Evolutionary conservation across 768 basidiomycete genomes (phyloP).

Genomic region (Lentinula sp.): DNA sequence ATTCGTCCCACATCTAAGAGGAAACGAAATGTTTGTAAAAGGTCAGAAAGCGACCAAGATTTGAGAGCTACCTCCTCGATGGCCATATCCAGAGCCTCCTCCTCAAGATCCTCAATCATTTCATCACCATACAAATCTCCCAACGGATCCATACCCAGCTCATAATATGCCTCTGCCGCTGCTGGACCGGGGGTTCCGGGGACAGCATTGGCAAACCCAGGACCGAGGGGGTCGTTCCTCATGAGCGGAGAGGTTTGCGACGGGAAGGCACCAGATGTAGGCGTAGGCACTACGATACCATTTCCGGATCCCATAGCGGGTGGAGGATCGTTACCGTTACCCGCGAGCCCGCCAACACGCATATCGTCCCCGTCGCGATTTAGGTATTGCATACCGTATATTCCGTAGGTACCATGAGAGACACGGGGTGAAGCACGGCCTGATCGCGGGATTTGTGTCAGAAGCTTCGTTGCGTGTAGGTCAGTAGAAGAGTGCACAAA

Average conservation of each 20-base stretch:
- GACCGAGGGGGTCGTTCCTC: neutral
- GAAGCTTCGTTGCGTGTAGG: neutral
- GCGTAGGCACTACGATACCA: neutral
- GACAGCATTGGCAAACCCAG: conserved; percentile 9
- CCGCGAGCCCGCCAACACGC: conserved; percentile 14
- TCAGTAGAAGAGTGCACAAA: neutral
- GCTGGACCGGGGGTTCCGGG: conserved; percentile 17
- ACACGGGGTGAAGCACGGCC: conserved; percentile 19
- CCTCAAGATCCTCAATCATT: conserved; percentile 43
- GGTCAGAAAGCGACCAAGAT: neutral
- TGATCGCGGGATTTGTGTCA: conserved; percentile 2
- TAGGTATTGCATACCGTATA: conserved; percentile 63
- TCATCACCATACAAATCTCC: conserved; percentile 18
- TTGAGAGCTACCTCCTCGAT: conserved; percentile 45
- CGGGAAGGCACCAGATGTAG: neutral
- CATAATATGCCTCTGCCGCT: conserved; percentile 4
- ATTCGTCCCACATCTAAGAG: conserved; percentile 41
- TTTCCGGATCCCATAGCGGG: neutral
- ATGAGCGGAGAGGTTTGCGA: conserved; percentile 1
- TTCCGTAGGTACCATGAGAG: conserved; percentile 21
- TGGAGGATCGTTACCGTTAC: neutral
- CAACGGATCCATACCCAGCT: neutral
- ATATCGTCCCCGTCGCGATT: conserved; percentile 60
- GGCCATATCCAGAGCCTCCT: conserved; percentile 64
- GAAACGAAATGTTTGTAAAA: neutral